These are phyloP conservation scores for Protomyces pachydermus DNA, from an alignment of 1,139 yeast species.

Conservation along the genomic window DNA sequence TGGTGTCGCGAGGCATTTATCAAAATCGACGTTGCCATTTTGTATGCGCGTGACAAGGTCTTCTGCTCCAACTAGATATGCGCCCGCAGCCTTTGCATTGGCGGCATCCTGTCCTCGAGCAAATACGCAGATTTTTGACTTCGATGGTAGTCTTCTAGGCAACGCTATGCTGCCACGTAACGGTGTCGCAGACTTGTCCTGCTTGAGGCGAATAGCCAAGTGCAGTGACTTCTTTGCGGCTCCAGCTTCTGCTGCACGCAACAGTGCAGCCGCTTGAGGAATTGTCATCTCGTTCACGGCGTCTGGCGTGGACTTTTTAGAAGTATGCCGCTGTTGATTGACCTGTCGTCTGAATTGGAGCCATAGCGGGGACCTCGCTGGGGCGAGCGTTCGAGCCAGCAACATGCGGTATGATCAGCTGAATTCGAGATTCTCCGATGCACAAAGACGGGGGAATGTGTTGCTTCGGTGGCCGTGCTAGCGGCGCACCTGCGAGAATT, in stretches of 20 bases:
- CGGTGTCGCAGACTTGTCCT: constrained; percentile 19
- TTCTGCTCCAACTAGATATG: constrained; percentile 29
- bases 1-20: constrained; percentile 80
- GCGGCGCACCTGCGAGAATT: too few relatives aligned
- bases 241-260: constrained; percentile 21
- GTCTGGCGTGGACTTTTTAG: constrained; percentile 12
- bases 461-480: too few relatives aligned
- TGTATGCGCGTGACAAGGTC: constrained; percentile 41
- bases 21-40: constrained; percentile 59
- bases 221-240: constrained; percentile 1
- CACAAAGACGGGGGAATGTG: too few relatives aligned
- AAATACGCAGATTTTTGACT: constrained; percentile 26
- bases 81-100: constrained; percentile 27
- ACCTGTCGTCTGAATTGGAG: background rate
- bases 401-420: too few relatives aligned
- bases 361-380: too few relatives aligned
- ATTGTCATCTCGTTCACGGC: constrained; percentile 21
- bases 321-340: background rate
- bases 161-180: constrained; percentile 17
- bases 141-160: constrained; percentile 13
- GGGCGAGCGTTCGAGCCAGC: too few relatives aligned
- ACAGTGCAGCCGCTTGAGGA: constrained; percentile 3
- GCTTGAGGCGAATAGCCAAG: constrained; percentile 16
- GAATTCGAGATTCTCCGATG: too few relatives aligned
- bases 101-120: constrained; percentile 28